phyloP scores from a whole-genome alignment of 371 early-diverging fungal genomes.

The Actinomortierella ambigua region DNA sequence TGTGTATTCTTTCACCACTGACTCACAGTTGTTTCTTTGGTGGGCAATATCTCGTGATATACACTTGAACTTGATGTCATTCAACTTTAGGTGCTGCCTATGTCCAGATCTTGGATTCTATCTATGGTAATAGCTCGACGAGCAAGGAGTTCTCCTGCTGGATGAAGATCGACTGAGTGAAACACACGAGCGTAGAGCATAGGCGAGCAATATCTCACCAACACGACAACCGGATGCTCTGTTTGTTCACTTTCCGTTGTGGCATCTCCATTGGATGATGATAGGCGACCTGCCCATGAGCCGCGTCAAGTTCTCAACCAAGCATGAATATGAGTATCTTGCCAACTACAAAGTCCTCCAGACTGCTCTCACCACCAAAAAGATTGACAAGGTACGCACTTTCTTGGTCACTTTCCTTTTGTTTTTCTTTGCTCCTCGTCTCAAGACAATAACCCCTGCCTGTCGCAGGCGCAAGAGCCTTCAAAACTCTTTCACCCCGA shows the following conservation, averaged over 20 bases:
- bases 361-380: constrained; percentile 65
- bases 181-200: neutral
- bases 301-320: constrained; percentile 80
- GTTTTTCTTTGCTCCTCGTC: no score
- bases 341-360: constrained; percentile 85
- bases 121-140: constrained; percentile 55
- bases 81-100: constrained; percentile 70
- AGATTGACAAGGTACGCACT: constrained; percentile 55
- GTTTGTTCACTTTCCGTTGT: neutral
- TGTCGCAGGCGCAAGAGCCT: no score
- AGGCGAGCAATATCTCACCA: neutral
- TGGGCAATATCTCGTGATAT: no score
- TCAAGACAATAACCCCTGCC: no score
- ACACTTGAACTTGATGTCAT: no score
- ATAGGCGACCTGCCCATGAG: constrained; percentile 65
- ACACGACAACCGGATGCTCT: neutral
- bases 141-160: neutral
- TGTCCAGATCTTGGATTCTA: constrained; percentile 84
- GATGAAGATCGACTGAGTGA: no score
- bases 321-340: constrained; percentile 84
- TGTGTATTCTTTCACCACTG: neutral
- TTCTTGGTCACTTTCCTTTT: neutral
- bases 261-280: no score
- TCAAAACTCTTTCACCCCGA: neutral
- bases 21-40: neutral